phyloP scores from a whole-genome alignment of 371 early-diverging fungal species.

The Entomophthora muscae region DNA sequence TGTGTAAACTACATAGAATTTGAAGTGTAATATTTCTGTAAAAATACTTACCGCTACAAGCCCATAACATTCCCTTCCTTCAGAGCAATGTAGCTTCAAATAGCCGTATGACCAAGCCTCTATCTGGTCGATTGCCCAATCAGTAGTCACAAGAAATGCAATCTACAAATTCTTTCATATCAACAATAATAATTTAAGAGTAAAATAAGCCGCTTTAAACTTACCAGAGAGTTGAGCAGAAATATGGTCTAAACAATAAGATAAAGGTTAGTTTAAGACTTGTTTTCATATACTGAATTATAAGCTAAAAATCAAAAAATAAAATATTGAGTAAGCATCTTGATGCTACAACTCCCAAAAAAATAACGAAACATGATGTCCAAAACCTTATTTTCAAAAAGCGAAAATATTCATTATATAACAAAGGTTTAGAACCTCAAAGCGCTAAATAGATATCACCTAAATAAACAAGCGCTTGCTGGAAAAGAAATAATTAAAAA shows the following conservation, averaged over 20 bases:
- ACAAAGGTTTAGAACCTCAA: not conserved
- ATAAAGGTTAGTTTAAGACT: not conserved
- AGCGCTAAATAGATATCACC: not conserved
- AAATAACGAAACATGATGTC: too few species aligned
- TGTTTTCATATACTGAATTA: not conserved
- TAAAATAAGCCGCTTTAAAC: not conserved
- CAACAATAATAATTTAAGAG: conserved; percentile 1
- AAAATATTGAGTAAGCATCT: not conserved
- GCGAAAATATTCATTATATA: too few species aligned
- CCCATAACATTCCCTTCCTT: conserved; percentile 80
- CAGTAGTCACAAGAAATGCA: conserved; percentile 70
- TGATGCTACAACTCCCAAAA: not conserved
- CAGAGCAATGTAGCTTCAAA: conserved; percentile 68
- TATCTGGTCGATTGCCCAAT: conserved; percentile 73
- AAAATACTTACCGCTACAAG: conserved; percentile 49
- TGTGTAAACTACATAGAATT: too few species aligned
- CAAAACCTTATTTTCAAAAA: too few species aligned
- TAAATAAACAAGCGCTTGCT: not conserved
- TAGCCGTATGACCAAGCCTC: conserved; percentile 63
- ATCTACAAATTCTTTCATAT: conserved; percentile 15
- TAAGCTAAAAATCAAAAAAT: not conserved
- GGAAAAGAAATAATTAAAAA: not conserved
- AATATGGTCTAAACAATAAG: conserved; percentile 35
- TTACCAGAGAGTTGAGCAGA: conserved; percentile 50
- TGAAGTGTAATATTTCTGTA: not conserved